These are phyloP conservation scores for Babesia sp. DNA, from an alignment of 169 alveolate genomes.

Conservation along the genomic window DNA sequence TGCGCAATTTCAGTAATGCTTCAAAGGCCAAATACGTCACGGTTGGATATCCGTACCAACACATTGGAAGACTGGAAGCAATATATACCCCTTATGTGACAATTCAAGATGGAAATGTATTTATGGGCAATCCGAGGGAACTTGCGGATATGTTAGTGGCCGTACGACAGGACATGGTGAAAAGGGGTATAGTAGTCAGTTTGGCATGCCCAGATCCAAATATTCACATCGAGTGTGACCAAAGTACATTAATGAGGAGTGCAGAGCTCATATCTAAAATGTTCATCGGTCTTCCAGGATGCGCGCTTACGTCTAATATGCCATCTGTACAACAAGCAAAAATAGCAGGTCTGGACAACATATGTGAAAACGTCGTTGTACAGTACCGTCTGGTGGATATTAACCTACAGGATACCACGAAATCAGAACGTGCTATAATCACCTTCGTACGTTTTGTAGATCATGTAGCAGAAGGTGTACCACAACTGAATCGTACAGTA, in stretches of 20 bases:
- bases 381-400: slow-evolving; percentile 44
- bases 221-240: not conserved
- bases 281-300: slow-evolving; percentile 37
- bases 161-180: slow-evolving; percentile 15
- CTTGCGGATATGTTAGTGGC: slow-evolving; percentile 8
- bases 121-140: slow-evolving; percentile 28
- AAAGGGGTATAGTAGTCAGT: slow-evolving; percentile 40
- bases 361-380: slow-evolving; percentile 61
- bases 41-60: slow-evolving; percentile 67
- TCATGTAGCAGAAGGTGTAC: slow-evolving; percentile 6
- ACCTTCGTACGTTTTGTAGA: slow-evolving; percentile 52
- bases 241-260: not conserved
- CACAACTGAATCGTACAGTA: slow-evolving; percentile 19
- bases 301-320: slow-evolving; percentile 5
- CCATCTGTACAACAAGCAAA: slow-evolving; percentile 24
- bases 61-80: slow-evolving; percentile 52
- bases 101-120: slow-evolving; percentile 3
- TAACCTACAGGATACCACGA: slow-evolving; percentile 47
- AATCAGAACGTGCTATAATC: not conserved
- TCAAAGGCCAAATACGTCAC: slow-evolving; percentile 15
- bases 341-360: slow-evolving; percentile 29
- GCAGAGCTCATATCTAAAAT: slow-evolving; percentile 30
- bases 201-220: slow-evolving; percentile 19
- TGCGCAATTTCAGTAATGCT: slow-evolving; percentile 34
- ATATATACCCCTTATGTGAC: slow-evolving; percentile 64